phyloP scores from a whole-genome alignment of 352 stramenopile species.

The Saprolegnia diclina region DNA sequence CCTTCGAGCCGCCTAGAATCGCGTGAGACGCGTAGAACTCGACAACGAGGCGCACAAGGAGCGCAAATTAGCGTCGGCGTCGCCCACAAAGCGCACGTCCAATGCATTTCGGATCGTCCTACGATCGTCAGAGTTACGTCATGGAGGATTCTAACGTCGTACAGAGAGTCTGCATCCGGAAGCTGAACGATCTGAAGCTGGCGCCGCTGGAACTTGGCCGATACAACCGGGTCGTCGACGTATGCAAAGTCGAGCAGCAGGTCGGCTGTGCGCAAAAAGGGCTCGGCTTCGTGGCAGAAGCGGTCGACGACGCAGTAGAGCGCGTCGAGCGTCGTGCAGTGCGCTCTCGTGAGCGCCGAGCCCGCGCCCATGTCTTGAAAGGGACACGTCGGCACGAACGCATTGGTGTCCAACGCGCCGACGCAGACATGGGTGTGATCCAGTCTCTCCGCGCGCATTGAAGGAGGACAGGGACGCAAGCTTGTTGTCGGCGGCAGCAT shows the following conservation, averaged over 20 bases:
- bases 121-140: not conserved
- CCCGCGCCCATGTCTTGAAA: not conserved
- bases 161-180: not conserved
- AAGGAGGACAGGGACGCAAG: not conserved
- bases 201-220: not conserved
- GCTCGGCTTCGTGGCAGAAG: not conserved
- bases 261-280: not conserved
- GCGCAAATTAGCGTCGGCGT: not conserved
- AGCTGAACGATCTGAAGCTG: not conserved
- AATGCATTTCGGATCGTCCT: not conserved
- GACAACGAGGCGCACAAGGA: not conserved
- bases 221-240: not conserved
- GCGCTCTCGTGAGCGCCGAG: not conserved
- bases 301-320: not conserved
- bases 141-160: not conserved
- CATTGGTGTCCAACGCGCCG: not conserved
- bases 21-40: not conserved
- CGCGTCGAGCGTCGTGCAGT: not conserved
- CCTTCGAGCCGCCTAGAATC: not conserved
- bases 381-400: not conserved
- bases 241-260: not conserved
- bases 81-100: not conserved
- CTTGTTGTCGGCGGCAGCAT: not conserved
- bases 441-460: not conserved
- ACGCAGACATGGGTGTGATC: not conserved